phyloP scores from a whole-genome alignment of 2,329 filamentous ascomycete genomes.

The Verticillium albo-atrum region DNA sequence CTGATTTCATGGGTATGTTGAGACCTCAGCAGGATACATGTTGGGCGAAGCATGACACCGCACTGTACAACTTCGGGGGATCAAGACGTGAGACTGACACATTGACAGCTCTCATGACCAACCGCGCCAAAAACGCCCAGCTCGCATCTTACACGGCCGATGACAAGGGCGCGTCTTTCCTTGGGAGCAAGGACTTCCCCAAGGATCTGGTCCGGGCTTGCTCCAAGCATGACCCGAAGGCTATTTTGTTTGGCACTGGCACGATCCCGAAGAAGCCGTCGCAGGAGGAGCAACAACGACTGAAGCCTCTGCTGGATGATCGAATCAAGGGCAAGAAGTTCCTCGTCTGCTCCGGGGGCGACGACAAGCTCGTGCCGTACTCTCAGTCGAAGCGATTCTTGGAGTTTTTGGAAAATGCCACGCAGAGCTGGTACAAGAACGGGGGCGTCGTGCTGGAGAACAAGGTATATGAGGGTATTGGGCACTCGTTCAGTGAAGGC shows the following conservation, averaged over 20 bases:
- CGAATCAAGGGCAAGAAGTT: conserved; percentile 59
- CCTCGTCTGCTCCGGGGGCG: conserved; percentile 59
- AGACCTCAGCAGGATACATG: neutral
- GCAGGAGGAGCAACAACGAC: conserved; percentile 33
- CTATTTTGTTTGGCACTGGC: conserved; percentile 58
- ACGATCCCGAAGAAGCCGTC: conserved; percentile 26
- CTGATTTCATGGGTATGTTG: conserved; percentile 67
- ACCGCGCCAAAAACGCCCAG: conserved; percentile 71
- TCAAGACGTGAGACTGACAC: neutral
- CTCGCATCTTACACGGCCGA: conserved; percentile 54
- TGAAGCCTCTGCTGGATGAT: conserved; percentile 41
- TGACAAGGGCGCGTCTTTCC: conserved; percentile 56
- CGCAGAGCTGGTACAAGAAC: conserved; percentile 47
- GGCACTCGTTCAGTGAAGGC: conserved; percentile 61
- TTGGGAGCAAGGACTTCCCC: conserved; percentile 78
- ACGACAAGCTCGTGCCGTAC: conserved; percentile 71
- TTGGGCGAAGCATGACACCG: neutral
- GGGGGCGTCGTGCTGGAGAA: conserved; percentile 56
- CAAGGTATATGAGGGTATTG: conserved; percentile 61
- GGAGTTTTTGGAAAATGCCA: conserved; percentile 53
- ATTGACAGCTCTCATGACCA: conserved; percentile 58
- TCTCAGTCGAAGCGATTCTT: conserved; percentile 55
- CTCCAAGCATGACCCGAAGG: conserved; percentile 68
- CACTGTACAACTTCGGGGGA: neutral
- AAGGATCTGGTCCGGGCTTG: conserved; percentile 59